Percentiles rank a stretch among this genome's conserved stretches.
These are phyloP conservation scores for Nemania serpens DNA, from an alignment of 2,329 filamentous ascomycete species.

Conservation along the genomic window DNA sequence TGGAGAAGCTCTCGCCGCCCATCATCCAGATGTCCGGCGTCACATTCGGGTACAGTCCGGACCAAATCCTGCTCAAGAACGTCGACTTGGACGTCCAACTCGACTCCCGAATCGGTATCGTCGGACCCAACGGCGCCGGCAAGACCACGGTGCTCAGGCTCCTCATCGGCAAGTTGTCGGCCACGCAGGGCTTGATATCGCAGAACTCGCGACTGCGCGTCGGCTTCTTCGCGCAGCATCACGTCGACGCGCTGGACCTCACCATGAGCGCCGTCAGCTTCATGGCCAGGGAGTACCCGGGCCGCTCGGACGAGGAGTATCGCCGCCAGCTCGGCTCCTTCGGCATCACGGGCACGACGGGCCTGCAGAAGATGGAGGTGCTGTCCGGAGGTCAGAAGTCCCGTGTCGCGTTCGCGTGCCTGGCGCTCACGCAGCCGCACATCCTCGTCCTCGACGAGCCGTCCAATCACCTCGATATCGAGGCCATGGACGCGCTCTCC, in stretches of 20 bases:
- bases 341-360: slow-evolving; percentile 90
- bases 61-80: slow-evolving; percentile 79
- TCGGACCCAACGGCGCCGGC: slow-evolving; percentile 98
- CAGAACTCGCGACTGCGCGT: slow-evolving; percentile 86
- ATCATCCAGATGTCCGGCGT: slow-evolving; percentile 98
- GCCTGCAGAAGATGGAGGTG: slow-evolving; percentile 92
- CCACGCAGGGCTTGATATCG: slow-evolving; percentile 81
- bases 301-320: slow-evolving; percentile 94
- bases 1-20: slow-evolving; percentile 95
- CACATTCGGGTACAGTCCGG: slow-evolving; percentile 82
- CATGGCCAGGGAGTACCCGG: slow-evolving; percentile 91
- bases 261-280: slow-evolving; percentile 89
- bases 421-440: slow-evolving; percentile 91
- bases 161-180: slow-evolving; percentile 83
- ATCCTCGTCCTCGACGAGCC: slow-evolving; percentile 98
- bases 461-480: slow-evolving; percentile 98
- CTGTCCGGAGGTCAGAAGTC: slow-evolving; percentile 98
- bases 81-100: slow-evolving; percentile 97
- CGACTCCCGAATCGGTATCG: slow-evolving; percentile 96
- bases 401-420: slow-evolving; percentile 95
- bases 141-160: slow-evolving; percentile 98
- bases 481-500: slow-evolving; percentile 95
- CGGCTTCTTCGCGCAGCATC: slow-evolving; percentile 97
- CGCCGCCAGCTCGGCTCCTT: slow-evolving; percentile 91
- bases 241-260: slow-evolving; percentile 94